Evolutionary conservation across 208 protist genomes (phyloP).

Genomic region (Leishmania arabica): DNA sequence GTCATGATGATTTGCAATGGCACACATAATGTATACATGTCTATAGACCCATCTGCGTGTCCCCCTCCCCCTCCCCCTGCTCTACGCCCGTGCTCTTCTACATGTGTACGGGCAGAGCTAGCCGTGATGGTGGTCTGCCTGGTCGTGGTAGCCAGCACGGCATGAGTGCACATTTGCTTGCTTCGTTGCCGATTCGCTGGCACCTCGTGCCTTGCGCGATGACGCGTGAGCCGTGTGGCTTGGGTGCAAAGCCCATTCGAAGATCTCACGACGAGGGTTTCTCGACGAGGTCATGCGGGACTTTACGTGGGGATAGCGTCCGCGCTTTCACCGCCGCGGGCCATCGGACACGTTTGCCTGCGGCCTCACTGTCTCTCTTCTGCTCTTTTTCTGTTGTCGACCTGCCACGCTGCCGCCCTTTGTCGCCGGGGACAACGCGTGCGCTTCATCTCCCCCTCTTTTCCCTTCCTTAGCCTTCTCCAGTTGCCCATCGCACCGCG

Average conservation of each 20-base stretch:
- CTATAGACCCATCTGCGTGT: no score
- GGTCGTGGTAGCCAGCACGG: neutral
- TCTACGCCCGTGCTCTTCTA: neutral
- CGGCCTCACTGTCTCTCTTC: neutral
- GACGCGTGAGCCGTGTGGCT: neutral
- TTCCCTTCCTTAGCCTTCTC: neutral
- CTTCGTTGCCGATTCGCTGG: neutral
- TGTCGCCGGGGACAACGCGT: neutral
- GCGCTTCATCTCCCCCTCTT: neutral
- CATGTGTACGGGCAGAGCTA: neutral
- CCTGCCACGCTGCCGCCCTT: neutral
- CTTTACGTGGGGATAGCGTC: neutral
- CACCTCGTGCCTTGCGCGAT: no score
- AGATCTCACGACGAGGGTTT: neutral
- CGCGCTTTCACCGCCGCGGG: neutral
- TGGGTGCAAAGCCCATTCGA: neutral
- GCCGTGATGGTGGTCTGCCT: neutral
- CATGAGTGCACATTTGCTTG: neutral
- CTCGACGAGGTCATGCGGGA: neutral
- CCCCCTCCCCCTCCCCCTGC: neutral
- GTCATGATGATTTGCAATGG: neutral
- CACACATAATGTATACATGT: neutral
- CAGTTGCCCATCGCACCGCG: neutral
- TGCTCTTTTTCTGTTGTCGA: neutral
- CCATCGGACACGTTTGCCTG: neutral